Evolutionary conservation across 192 early-diverging fungal genomes (phyloP).

Genomic region (Backusella luteola): DNA sequence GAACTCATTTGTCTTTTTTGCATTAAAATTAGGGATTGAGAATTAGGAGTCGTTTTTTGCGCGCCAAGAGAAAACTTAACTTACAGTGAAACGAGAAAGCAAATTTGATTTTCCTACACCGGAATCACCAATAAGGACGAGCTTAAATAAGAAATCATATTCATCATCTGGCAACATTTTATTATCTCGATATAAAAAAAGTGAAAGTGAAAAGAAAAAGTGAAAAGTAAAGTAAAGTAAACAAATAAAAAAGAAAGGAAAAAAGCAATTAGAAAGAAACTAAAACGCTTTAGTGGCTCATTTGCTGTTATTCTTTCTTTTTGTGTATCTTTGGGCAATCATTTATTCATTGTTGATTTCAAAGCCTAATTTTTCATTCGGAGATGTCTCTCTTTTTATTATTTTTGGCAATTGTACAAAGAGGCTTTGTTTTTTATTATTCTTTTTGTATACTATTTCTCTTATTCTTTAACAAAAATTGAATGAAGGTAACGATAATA

Average conservation of each 20-base stretch:
- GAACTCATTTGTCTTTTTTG: constrained; percentile 46
- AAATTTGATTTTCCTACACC: constrained; percentile 57
- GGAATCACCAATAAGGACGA: constrained; percentile 68
- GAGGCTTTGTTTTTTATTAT: background rate
- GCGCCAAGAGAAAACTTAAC: background rate
- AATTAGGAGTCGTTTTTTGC: background rate
- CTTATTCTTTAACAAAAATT: too few species aligned
- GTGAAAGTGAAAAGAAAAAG: background rate
- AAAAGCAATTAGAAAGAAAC: background rate
- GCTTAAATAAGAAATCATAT: constrained; percentile 59
- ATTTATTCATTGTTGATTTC: constrained; percentile 5
- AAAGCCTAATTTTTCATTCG: constrained; percentile 1
- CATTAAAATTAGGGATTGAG: background rate
- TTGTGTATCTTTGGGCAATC: constrained; percentile 3
- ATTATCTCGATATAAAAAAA: background rate
- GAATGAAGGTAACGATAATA: too few species aligned
- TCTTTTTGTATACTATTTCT: background rate
- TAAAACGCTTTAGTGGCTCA: background rate
- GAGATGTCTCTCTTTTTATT: background rate
- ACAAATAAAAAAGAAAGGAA: background rate
- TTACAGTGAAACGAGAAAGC: constrained; percentile 48
- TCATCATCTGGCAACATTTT: constrained; percentile 49
- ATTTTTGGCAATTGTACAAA: background rate
- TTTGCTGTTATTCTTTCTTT: background rate
- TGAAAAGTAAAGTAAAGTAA: background rate